These are phyloP conservation scores for Porphyrellus sp. DNA, from an alignment of 1,284 basidiomycete species.

Conservation along the genomic window DNA sequence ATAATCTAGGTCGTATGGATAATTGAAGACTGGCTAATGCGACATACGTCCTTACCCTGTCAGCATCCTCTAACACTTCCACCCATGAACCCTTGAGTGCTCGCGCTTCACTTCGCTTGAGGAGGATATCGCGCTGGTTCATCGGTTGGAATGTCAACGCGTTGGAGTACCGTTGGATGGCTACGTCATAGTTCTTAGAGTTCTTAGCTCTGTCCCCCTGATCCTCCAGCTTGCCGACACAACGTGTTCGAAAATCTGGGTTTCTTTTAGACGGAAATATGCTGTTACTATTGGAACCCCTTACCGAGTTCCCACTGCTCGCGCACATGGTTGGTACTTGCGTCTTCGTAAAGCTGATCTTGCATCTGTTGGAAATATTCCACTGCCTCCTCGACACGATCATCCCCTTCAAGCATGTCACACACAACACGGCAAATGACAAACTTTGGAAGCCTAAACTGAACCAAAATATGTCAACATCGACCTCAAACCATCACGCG, in stretches of 20 bases:
- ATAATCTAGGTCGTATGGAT: background rate
- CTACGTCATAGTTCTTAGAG: background rate
- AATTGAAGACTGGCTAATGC: no score
- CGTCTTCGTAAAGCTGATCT: background rate
- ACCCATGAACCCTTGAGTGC: background rate
- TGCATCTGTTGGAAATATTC: background rate
- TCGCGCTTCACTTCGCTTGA: background rate
- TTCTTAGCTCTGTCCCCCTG: background rate
- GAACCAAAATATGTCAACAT: background rate
- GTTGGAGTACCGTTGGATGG: background rate
- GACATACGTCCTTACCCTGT: background rate
- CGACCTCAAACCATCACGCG: no score
- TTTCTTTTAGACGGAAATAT: accelerated
- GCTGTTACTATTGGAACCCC: no score
- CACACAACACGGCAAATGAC: background rate
- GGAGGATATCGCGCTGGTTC: background rate
- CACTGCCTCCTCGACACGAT: background rate
- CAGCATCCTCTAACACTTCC: background rate
- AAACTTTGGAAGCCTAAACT: background rate
- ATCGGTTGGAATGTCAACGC: background rate
- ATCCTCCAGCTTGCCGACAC: background rate
- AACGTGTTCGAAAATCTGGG: conserved; percentile 3
- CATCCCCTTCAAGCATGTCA: background rate
- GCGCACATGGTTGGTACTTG: background rate
- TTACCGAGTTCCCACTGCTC: background rate